Conservation (phyloP, 371 early-diverging fungal genomes). For the Chytridiales sp. region DNA sequence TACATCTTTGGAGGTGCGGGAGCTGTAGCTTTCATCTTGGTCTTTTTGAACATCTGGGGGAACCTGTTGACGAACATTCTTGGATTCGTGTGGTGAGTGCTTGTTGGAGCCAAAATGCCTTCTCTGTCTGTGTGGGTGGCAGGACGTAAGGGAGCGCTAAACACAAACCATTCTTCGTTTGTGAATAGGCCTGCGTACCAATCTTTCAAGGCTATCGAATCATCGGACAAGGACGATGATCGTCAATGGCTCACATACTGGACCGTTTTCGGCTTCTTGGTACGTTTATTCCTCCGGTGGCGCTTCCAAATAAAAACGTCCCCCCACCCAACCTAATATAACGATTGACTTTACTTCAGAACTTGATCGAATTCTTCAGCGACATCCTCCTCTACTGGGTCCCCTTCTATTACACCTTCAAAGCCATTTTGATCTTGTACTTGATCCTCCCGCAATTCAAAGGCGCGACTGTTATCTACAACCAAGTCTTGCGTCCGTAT, state of each 20-base stretch:
- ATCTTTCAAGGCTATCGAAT: constrained; percentile 89
- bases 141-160: not conserved
- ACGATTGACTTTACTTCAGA: constrained; percentile 24
- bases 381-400: constrained; percentile 67
- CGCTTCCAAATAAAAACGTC: not conserved
- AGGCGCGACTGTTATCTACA: constrained; percentile 62
- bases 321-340: not conserved
- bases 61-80: constrained; percentile 63
- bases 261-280: constrained; percentile 78
- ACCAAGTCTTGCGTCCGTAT: constrained; percentile 56
- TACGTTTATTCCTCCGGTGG: not conserved
- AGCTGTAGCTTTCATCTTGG: constrained; percentile 61
- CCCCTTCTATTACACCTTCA: constrained; percentile 84
- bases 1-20: constrained; percentile 68
- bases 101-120: not conserved
- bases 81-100: constrained; percentile 69
- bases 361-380: constrained; percentile 81
- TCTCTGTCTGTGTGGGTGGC: not conserved
- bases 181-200: constrained; percentile 79
- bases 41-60: constrained; percentile 84
- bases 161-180: not conserved
- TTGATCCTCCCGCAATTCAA: constrained; percentile 74
- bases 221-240: constrained; percentile 74
- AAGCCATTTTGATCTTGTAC: constrained; percentile 83
- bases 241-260: constrained; percentile 71